phyloP scores from a whole-genome alignment of 257 asterid genomes.

The Nyctanthes arbortristis region DNA sequence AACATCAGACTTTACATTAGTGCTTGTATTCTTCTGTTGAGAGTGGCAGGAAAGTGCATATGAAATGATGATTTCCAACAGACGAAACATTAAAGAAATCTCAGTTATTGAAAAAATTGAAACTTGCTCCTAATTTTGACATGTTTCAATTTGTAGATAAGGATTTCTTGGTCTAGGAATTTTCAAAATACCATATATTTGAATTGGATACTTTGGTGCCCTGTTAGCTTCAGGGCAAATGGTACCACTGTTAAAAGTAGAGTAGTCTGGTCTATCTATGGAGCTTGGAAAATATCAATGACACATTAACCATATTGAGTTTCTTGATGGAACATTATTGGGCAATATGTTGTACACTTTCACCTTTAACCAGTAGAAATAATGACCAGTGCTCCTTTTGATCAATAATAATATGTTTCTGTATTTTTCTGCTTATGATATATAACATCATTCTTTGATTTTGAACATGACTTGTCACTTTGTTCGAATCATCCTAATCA shows the following conservation, averaged over 20 bases:
- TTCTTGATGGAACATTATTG: background rate
- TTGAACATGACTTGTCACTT: background rate
- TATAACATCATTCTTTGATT: background rate
- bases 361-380: background rate
- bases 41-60: slow-evolving; percentile 1
- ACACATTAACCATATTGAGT: background rate
- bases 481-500: too few species aligned
- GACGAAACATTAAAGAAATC: background rate
- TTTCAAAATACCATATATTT: background rate
- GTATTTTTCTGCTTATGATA: background rate
- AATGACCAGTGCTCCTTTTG: background rate
- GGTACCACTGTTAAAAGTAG: background rate
- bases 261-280: too few species aligned
- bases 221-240: slow-evolving; percentile 7
- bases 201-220: slow-evolving; percentile 1
- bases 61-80: background rate
- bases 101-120: too few species aligned
- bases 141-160: slow-evolving; percentile 9
- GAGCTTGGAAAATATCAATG: background rate
- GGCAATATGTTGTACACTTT: background rate
- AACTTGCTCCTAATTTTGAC: background rate
- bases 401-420: background rate
- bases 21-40: too few species aligned
- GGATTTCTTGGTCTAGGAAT: background rate
- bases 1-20: background rate